These are phyloP conservation scores for Phaeosphaeriaceae sp. DNA, from an alignment of 2,329 filamentous ascomycete genomes.

Conservation along the genomic window DNA sequence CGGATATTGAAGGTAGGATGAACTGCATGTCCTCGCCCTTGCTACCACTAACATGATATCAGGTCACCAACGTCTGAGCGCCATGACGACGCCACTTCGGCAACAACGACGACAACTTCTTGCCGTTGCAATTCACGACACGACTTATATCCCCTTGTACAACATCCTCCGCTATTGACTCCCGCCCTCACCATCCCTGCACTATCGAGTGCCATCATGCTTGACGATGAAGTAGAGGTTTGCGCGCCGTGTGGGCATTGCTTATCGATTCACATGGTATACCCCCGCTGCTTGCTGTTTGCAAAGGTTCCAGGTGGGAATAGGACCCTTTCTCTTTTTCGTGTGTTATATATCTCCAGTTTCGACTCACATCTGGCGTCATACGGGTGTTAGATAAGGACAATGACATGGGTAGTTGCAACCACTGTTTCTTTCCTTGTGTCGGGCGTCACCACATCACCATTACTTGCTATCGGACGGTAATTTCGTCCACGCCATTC, in stretches of 20 bases:
- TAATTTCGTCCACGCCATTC: constrained; percentile 27
- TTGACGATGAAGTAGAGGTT: constrained; percentile 42
- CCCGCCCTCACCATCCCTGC: constrained; percentile 21
- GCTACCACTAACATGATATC: constrained; percentile 18
- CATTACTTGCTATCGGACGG: constrained; percentile 18
- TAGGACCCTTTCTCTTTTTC: constrained; percentile 14
- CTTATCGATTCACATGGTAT: constrained; percentile 24
- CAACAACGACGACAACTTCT: constrained; percentile 2
- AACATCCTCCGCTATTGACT: constrained; percentile 24
- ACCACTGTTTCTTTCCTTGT: constrained; percentile 1
- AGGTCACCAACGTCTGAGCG: constrained; percentile 49
- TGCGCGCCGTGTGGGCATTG: constrained; percentile 20
- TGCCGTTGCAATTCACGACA: constrained; percentile 15
- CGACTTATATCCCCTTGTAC: constrained; percentile 15
- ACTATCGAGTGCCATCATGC: constrained; percentile 37
- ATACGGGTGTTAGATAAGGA: constrained; percentile 25
- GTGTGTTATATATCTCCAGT: constrained; percentile 29
- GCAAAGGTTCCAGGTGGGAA: constrained; percentile 8
- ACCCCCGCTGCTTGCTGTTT: constrained; percentile 27
- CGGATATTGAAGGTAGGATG: constrained; percentile 84
- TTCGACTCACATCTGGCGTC: constrained; percentile 12
- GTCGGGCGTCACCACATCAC: constrained; percentile 18
- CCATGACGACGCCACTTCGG: constrained; percentile 6
- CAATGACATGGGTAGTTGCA: constrained; percentile 24
- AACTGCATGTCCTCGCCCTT: not conserved